Base-by-base conservation (phyloP, 2,329 filamentous ascomycete species). In the Ceratocystis diversiconidia region DNA sequence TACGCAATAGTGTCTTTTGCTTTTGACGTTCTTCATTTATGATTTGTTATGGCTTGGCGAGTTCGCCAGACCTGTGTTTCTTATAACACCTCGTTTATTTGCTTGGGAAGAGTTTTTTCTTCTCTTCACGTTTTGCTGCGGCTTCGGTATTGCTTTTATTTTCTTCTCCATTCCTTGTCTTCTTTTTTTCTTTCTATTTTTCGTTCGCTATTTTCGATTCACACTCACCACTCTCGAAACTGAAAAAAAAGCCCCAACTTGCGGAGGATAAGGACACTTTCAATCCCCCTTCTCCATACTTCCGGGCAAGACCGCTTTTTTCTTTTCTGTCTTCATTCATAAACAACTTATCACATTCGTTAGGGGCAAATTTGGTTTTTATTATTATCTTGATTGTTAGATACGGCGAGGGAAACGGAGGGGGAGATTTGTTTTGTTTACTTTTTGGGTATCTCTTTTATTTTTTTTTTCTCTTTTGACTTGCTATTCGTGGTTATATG, bases 11-110 rank as follows among this genome's bases (percentile, higher is more conserved):
- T 55, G 4, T 52, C 1, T 36, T 50, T 32, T 63, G 32, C n/a
- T 55, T 57, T 55, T 36, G 12, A 7, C 22, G 3, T 46, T 22
- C 12, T 55, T 32, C 61, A 46, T 50, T 30, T 32, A 61, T 64
- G 62, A 52, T 66, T 44, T 68, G 59, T 12, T 67, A 62, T 57
- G 65, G 22, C 48, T 48, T 63, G 62, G 66, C 63, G 28, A 48
- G 46, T 30, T 63, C 52, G 66, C 63, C 41, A 57, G 46, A 17
- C 25, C 50, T 62, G 62, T 25, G 44, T n/a, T 46, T 60, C 32
- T 63, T 50, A 17, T 46, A 17, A 52, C 43, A 19, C 43, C 30
- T 43, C n/a, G 22, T 66, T 36, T 61, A 44, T 50, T 19, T 32
- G n/a, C 28, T 19, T 62, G 36, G 50, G 30, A 17, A 55, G 44